Base-by-base conservation (phyloP, 106 monocot genomes). In the Dactylorhiza incarnata region DNA sequence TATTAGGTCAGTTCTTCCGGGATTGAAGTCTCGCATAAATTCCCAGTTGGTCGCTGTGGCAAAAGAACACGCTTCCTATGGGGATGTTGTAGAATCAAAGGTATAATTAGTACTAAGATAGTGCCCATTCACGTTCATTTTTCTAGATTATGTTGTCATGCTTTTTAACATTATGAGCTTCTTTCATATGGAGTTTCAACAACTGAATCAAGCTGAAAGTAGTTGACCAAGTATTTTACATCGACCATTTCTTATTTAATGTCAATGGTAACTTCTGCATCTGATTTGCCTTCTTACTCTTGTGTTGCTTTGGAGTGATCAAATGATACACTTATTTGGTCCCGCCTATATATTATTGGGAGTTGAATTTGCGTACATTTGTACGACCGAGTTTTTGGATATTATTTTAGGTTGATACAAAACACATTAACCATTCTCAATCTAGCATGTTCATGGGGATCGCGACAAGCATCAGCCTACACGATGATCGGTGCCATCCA, bases 61-160 rank as follows among this genome's bases (percentile, higher is more conserved):
- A 68, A 99, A 99, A 46, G 94, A 94, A 65, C 99, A 91, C 92
- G 94, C 94, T 77, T 76, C 86, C 26, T 99, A 86, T 88, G 99
- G 99, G 75, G 94, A 92, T 78, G 86, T 91, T 58, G 83, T 85
- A 75, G 94, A 94, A 78, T 94, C 99, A 52, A 94, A 89, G 88
- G 96, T 96, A 83, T 78, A 13, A 63, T 7, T 17, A 22, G 3
- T 72, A 69, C 45, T 45, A 69, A 37, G 0, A 46, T 69, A n/a
- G 15, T 69, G 9, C 45, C 13, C 16, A n/a, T 69, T 44, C n/a
- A 46, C 4, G 11, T 65, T 65, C 29, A 24, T 26, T 65, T 65
- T 65, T 65, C 26, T 11, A 29, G 29, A 65, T 29, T 65, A 29
- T 26, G 10, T 26, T 65, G 24, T 65, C 65, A 65, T 65, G 6